phyloP scores from a whole-genome alignment of 2,329 filamentous ascomycete species.

The Pseudogymnoascus sp. region DNA sequence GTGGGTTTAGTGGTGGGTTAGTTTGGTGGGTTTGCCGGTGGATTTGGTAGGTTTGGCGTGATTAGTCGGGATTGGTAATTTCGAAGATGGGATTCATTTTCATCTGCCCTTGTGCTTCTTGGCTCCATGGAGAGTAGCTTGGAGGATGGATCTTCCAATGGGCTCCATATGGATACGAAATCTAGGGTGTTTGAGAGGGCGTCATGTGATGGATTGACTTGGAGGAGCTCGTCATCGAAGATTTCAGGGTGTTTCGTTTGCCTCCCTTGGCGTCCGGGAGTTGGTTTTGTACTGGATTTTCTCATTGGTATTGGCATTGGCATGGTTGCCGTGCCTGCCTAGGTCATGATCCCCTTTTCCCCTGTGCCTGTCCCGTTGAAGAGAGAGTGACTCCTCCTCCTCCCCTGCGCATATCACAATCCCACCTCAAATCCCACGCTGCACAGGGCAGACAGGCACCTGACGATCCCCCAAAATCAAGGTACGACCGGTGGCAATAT shows the following conservation, averaged over 20 bases:
- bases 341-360: neutral
- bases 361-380: neutral
- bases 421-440: neutral
- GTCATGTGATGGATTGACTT: neutral
- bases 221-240: neutral
- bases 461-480: neutral
- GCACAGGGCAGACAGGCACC: neutral
- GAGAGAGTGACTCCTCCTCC: neutral
- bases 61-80: neutral
- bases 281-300: neutral
- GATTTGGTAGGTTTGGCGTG: neutral
- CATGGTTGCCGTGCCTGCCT: neutral
- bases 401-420: neutral
- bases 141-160: neutral
- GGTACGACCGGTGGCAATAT: neutral
- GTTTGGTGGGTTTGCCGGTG: neutral
- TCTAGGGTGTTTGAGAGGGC: neutral
- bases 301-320: neutral
- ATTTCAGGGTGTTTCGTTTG: neutral
- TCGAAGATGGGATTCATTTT: neutral
- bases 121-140: neutral
- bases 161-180: neutral
- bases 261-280: neutral
- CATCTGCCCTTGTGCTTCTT: neutral
- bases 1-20: neutral